phyloP scores from a whole-genome alignment of 352 stramenopile species.

The Phytophthora quininea region DNA sequence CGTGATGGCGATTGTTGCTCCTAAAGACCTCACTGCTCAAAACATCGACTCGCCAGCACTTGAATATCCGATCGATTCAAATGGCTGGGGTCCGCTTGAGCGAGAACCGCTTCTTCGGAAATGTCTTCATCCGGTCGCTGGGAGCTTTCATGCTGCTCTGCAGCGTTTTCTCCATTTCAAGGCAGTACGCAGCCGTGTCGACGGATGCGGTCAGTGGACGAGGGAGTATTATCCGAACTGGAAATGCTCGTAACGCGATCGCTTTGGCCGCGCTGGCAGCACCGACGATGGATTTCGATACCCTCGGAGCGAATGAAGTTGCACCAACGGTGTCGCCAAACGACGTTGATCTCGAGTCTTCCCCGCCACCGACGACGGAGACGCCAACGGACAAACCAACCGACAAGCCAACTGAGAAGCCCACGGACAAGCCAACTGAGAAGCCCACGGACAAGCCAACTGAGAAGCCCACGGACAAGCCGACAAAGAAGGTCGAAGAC shows the following conservation, averaged over 20 bases:
- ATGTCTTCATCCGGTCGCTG: conserved; percentile 41
- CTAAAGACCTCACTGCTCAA: conserved; percentile 25
- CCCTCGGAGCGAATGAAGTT: neutral
- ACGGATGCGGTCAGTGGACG: conserved; percentile 8
- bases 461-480: conserved; percentile 10
- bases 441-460: neutral
- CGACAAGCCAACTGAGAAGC: neutral
- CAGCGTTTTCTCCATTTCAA: conserved; percentile 31
- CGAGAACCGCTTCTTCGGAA: conserved; percentile 42
- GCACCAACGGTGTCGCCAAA: too few species aligned
- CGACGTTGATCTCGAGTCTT: too few species aligned
- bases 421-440: neutral
- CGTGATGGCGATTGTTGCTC: too few species aligned
- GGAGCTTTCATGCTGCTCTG: conserved; percentile 34
- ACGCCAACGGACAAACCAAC: neutral
- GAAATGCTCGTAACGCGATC: conserved; percentile 7
- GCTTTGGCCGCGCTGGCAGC: conserved; percentile 16
- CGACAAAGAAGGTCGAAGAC: conserved; percentile 8
- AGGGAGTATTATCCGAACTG: conserved; percentile 15
- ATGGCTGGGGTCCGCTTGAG: conserved; percentile 22
- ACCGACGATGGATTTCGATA: conserved; percentile 4
- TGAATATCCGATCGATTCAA: conserved; percentile 29
- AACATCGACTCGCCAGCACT: conserved; percentile 23
- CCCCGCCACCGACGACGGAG: neutral
- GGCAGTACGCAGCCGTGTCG: conserved; percentile 29